Base-by-base conservation (phyloP, 257 asterid genomes). In the Solanum bulbocastanum region DNA sequence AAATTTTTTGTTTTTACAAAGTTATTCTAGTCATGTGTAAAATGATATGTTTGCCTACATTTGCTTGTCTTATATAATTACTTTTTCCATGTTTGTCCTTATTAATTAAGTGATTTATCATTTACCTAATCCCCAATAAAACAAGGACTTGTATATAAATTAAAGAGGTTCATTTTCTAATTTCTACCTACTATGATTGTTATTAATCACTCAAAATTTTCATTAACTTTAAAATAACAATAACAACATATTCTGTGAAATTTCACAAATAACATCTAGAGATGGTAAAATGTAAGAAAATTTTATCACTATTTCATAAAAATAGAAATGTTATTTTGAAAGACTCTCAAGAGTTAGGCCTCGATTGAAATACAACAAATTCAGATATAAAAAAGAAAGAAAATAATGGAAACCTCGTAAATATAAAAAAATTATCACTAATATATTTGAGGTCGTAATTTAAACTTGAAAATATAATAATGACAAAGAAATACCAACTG, bases 371-470 rank as follows among this genome's bases (percentile, higher is more conserved):
- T 46, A 13, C 18, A 46, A 46, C 6, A 46, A 46, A 18, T 2
- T 52, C 1, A 16, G 1, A 6, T 0, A 52, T 52, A 2, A 52
- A 52, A 18, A 16, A 16, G n/a, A 2, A 18, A 52, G 23, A 1
- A 16, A 18, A 52, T 2, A 52, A 52, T 16, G 0, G 0, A 52
- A 4, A 56, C n/a, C 52, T 78, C 27, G 9, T 78, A 9, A 8
- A 42, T 15, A 10, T 79, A 42, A 23, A 73, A 14, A 25, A 25
- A 23, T 78, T 79, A 42, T 14, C 20, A 15, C 12, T 71, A 42
- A 42, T 79, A 79, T 4, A 79, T 79, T 79, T 79, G 84, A 79
- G 84, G 84, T 79, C 65, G 10, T 44, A 79, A 71, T 71, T 68
- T 16, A 16, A 25, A 79, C 65, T 79, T 25, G 65, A 27, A 52